Evolutionary conservation across 2,329 filamentous ascomycete genomes (phyloP).

Genomic region (Verticillium albo-atrum): DNA sequence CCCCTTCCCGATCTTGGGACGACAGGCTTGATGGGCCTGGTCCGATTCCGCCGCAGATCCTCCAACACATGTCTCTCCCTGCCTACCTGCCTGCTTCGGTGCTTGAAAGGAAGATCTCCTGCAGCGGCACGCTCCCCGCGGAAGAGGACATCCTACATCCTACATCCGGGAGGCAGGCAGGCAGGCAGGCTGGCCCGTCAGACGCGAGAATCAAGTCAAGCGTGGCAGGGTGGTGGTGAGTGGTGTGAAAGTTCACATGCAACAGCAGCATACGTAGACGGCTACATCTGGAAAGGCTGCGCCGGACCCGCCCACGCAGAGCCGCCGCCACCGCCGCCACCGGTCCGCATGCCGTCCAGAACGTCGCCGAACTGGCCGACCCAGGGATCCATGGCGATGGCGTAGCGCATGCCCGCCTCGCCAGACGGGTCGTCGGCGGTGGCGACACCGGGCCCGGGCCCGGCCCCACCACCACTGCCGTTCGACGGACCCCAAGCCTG

Average conservation of each 20-base stretch:
- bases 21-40: no score
- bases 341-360: constrained; percentile 26
- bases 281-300: constrained; percentile 2
- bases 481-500: constrained; percentile 9
- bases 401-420: constrained; percentile 28
- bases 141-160: no score
- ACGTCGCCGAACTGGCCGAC: constrained; percentile 31
- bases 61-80: no score
- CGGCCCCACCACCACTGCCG: constrained; percentile 5
- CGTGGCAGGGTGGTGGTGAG: no score
- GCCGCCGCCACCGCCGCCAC: not conserved
- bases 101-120: no score
- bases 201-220: no score
- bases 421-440: constrained; percentile 3
- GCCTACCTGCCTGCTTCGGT: no score
- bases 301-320: not conserved
- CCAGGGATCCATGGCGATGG: constrained; percentile 33
- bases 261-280: no score
- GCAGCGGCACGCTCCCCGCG: no score
- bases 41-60: not conserved
- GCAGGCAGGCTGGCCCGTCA: no score
- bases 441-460: not conserved
- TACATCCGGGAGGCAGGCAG: no score
- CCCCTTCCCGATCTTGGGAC: not conserved
- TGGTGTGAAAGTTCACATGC: no score